These are phyloP conservation scores for Pyrrhoderma noxium DNA, from an alignment of 1,284 basidiomycete species.

Conservation along the genomic window DNA sequence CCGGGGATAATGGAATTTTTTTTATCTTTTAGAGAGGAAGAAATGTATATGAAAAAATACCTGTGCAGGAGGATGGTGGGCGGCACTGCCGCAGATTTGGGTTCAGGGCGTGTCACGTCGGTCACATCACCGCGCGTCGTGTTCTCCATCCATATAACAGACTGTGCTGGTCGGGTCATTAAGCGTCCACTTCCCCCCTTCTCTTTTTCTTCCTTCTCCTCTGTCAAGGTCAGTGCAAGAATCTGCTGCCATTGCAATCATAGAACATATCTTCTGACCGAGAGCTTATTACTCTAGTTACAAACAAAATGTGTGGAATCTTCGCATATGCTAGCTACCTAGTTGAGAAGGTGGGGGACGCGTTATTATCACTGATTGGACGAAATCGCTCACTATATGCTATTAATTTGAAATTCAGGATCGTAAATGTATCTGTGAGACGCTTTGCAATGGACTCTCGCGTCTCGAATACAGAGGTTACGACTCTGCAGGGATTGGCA, in stretches of 20 bases:
- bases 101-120: too few relatives aligned
- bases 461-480: slow-evolving; percentile 98
- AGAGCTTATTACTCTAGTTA: neutral
- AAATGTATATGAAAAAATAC: too few relatives aligned
- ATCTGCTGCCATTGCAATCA: neutral
- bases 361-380: slow-evolving; percentile 17
- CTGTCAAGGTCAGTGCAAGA: neutral
- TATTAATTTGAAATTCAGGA: slow-evolving; percentile 45
- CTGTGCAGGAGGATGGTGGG: too few relatives aligned
- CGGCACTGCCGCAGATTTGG: too few relatives aligned
- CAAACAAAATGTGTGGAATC: slow-evolving; percentile 78
- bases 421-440: slow-evolving; percentile 89
- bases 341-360: slow-evolving; percentile 73
- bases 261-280: neutral
- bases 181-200: neutral
- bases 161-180: neutral
- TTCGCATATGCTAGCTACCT: slow-evolving; percentile 93
- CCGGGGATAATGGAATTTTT: too few relatives aligned
- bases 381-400: slow-evolving; percentile 15
- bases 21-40: too few relatives aligned
- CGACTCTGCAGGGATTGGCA: slow-evolving; percentile 92
- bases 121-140: too few relatives aligned
- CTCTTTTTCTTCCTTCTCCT: neutral
- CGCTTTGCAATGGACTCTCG: slow-evolving; percentile 86
- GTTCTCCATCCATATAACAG: too few relatives aligned